Evolutionary conservation across 176 grass and related monocot genomes (phyloP), one percentile per base, ranked within the genome.

Genomic region (Eragrostis curvula): DNA sequence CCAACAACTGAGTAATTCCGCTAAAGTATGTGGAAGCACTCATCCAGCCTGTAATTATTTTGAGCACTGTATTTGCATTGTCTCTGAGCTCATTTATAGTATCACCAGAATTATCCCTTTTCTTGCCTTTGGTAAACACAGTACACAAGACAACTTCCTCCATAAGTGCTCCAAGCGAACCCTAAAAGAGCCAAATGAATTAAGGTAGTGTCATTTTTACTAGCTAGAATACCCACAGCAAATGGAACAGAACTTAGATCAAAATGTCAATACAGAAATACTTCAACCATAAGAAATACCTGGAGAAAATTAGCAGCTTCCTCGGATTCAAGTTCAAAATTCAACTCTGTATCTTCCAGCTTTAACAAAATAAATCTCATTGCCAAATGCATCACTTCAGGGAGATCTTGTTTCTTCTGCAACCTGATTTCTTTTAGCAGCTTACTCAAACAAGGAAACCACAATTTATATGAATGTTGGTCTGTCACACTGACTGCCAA

Each of bases 381-480:
- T 50, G 85, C 84, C 59, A 95, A 85, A 93, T 91, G 73, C 73
- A 93, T 66, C 53, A 81, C 81, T 70, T 27, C 74, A 79, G 86
- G 75, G 36, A 81, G 73, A 59, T 36, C 77, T 81, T 93, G 79
- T 48, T 61, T 84, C 53, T 85, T 79, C 70, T 90, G 84, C 36
- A 77, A 53, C 79, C 83, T 86, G 48, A 91, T 84, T 82, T 91
- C 84, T 81, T 93, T 53, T 48, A 95, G 79, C 71, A 98, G 66
- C 60, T 90, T 98, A 79, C 86, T 88, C 51, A 98, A 90, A 84
- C 86, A 95, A 85, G 90, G 88, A 89, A 98, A 90, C 96, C 96
- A 98, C 71, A 93, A 80, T 79, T 86, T 95, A 84, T 90, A 95
- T 15, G 92, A 91, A 85, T 85, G 95, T 46, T 95, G 90, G 63